Evolutionary conservation across 2,329 filamentous ascomycete species (phyloP), one percentile per base, ranked within the genome.

Genomic region (Cercospora sojina): DNA sequence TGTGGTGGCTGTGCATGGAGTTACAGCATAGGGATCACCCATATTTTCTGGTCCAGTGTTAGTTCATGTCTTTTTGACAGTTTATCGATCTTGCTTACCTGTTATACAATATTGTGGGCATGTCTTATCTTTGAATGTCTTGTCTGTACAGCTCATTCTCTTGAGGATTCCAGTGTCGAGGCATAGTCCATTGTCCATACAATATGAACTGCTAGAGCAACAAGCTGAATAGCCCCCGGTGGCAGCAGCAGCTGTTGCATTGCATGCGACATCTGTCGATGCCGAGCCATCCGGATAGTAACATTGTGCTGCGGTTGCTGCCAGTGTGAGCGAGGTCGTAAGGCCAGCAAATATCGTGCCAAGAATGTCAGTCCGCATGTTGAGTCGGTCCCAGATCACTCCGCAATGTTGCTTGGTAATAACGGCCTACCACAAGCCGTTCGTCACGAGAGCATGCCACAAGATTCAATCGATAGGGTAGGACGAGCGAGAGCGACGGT

Each of bases 161-260:
- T 61, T 65, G 9, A 70, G 31, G n/a, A 70, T 66, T 27, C 66
- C 66, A 5, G 61, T 65, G 23, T 67, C 66, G 31, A 70, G 47
- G 49, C 68, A 70, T 32, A 70, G 47, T 5, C 68, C 68, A 47
- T 70, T 70, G 20, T 64, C 62, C 67, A 70, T 59, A 49, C 68
- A 68, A 38, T 64, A 70, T n/a, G 63, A 64, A 29, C 51, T 66
- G 23, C 64, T 65, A 25, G 61, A 64, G 43, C 68, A 70, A 29
- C 68, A 70, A 20, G 68, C 64, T 49, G 68, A 70, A 23, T 43
- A 55, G 12, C 61, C 49, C 35, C 60, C 60, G 9, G 20, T 38
- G 3, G 29, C 49, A 38, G 60, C 60, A 25, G 60, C 60, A 7
- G 64, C 64, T 12, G 66, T 62, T 29, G 61, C 65, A 23, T 70